Evolutionary conservation across 1,284 basidiomycete species (phyloP).

Genomic region (Inonotus hispidus): DNA sequence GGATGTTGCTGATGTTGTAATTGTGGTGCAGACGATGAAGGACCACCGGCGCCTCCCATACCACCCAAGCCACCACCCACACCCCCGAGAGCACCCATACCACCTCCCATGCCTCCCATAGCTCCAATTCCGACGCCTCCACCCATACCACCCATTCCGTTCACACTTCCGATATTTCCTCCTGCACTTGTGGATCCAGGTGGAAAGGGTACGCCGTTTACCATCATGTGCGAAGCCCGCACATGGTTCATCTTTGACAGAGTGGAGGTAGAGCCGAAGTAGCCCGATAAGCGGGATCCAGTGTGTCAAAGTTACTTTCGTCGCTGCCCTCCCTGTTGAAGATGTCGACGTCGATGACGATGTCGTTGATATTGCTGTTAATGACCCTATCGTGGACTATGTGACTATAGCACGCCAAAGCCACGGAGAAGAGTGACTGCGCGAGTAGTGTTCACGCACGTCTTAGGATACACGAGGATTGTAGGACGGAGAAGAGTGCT

Average conservation of each 20-base stretch:
- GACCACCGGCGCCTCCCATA: not conserved
- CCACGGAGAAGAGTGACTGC: not conserved
- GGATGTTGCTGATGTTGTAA: constrained; percentile 28
- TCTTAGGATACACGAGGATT: not conserved
- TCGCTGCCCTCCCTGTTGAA: not conserved
- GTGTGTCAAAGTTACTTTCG: not conserved
- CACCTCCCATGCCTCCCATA: constrained; percentile 4
- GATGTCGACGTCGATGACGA: not conserved
- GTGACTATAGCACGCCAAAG: not conserved
- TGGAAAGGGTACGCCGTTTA: constrained; percentile 11
- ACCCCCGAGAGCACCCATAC: constrained; percentile 9
- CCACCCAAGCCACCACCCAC: not conserved
- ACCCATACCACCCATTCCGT: constrained; percentile 5
- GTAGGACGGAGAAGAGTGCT: not conserved
- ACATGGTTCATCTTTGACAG: constrained; percentile 8
- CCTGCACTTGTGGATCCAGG: not conserved
- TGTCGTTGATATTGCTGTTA: not conserved
- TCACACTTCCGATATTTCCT: not conserved
- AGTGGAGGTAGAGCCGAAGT: too few species aligned
- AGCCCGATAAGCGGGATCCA: not conserved
- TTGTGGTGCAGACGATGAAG: not conserved
- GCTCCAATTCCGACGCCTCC: constrained; percentile 9
- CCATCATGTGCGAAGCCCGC: constrained; percentile 5
- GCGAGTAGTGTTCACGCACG: not conserved
- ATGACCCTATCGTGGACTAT: not conserved